Percentiles rank a stretch among this genome's conserved stretches.
Conservation (phyloP, 192 early-diverging fungal genomes). For the Coemansia sp. region DNA sequence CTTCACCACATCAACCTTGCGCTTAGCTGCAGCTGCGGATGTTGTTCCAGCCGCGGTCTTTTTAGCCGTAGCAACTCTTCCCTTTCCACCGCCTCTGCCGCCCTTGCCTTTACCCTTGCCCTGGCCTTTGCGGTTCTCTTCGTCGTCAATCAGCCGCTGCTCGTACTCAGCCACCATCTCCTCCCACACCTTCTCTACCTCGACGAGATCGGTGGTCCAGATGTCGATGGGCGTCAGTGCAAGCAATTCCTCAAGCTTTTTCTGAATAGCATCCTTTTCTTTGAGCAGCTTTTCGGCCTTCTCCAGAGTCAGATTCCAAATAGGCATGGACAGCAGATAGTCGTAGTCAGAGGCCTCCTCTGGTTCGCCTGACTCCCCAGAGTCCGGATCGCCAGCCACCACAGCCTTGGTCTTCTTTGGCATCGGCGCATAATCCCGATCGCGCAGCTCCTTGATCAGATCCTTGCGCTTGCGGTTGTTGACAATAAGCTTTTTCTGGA, state of each 20-base stretch:
- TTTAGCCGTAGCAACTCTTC: conserved; percentile 19
- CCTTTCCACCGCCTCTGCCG: conserved; percentile 32
- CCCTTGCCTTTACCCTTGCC: conserved; percentile 22
- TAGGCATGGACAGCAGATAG: conserved; percentile 87
- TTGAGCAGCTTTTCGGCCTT: conserved; percentile 77
- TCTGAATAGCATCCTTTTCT: conserved; percentile 65
- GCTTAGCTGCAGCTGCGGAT: conserved; percentile 30
- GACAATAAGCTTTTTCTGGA: conserved; percentile 76
- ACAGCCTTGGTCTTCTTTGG: conserved; percentile 50
- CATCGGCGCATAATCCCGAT: conserved; percentile 66
- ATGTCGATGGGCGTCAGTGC: conserved; percentile 68
- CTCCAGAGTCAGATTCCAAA: conserved; percentile 87
- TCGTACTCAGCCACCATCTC: conserved; percentile 49
- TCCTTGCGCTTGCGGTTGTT: conserved; percentile 83
- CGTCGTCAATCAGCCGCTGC: conserved; percentile 39
- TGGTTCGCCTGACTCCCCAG: conserved; percentile 39
- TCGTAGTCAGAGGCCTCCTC: conserved; percentile 61
- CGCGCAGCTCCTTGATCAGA: conserved; percentile 70
- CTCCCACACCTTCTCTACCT: conserved; percentile 82
- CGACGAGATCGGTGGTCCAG: conserved; percentile 86
- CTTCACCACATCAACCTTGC: conserved; percentile 44
- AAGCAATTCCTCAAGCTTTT: conserved; percentile 66
- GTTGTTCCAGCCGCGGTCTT: conserved; percentile 17
- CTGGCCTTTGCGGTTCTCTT: conserved; percentile 37
- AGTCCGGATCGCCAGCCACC: conserved; percentile 54